Evolutionary conservation across 441 rosid species (phyloP), one percentile per base, ranked within the genome.

Genomic region (Euphorbia schlechtendalii): DNA sequence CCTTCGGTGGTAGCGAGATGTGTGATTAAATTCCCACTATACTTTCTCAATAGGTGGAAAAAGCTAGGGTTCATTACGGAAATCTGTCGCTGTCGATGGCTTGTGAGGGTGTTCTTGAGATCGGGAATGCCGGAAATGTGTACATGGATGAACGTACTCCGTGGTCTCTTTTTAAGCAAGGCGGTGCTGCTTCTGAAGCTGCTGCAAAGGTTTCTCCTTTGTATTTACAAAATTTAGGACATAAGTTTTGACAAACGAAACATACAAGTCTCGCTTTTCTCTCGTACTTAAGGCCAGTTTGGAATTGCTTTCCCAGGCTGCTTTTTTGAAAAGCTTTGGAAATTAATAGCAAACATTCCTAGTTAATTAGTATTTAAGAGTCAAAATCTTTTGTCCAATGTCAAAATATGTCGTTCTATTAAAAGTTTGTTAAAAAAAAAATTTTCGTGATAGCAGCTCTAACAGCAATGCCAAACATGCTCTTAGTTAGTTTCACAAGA

Each of bases 111-210:
- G 88, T 90, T 28, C 74, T 86, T 15, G 96, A 90, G 74, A 93
- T 90, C 21, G 88, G 96, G 63, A 90, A 83, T 78, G 91, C 92
- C 0, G 99, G 97, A 65, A 93, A 90, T 76, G 63, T 71, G 13
- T 90, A 87, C 77, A 83, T 88, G 81, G 92, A 93, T 74, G 92
- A 87, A 61, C 81, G 72, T 49, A 87, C 89, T 21, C 99, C 97
- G 3, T 90, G 99, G 97, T 79, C 87, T 36, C 84, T 77, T 53
- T 93, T 90, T 73, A 93, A 93, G 87, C 73, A 90, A 81, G 99
- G 96, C 40, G 92, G 85, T 71, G 81, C 66, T 66, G 85, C 87
- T 79, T 78, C 89, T 56, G 96, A 84, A 76, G 82, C 85, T 72
- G 99, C 97, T 41, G 89, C 96, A 58, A 90, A 87, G 99, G 97